Percentiles rank a stretch among this genome's conserved stretches.
Evolutionary conservation across 257 asterid genomes (phyloP).

Genomic region (Avicennia marina): DNA sequence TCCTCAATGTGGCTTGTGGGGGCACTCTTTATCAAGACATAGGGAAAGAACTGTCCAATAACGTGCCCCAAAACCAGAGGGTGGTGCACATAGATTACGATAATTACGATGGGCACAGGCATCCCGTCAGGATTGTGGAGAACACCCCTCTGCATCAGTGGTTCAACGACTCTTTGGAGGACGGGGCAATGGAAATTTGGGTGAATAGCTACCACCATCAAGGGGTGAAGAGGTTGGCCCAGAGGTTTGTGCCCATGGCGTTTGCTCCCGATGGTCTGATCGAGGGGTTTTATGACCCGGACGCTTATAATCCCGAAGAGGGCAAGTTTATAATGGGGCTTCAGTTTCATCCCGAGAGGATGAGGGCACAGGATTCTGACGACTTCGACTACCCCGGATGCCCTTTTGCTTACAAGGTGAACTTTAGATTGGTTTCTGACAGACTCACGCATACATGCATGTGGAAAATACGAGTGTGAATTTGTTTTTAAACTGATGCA

Average conservation of each 20-base stretch:
- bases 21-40: constrained; percentile 87
- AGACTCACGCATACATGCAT: too few relatives aligned
- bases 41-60: constrained; percentile 44
- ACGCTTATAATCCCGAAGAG: constrained; percentile 69
- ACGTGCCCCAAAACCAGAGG: constrained; percentile 6
- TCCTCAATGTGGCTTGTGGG: constrained; percentile 87
- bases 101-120: constrained; percentile 75
- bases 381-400: constrained; percentile 88
- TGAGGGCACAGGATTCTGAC: constrained; percentile 52
- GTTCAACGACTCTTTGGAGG: constrained; percentile 60
- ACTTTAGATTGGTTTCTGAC: too few relatives aligned
- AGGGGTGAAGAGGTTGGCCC: constrained; percentile 79
- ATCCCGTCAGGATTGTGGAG: constrained; percentile 42
- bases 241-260: constrained; percentile 82
- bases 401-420: constrained; percentile 62
- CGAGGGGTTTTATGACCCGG: constrained; percentile 88
- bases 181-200: constrained; percentile 41
- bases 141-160: constrained; percentile 67
- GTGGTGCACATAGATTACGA: constrained; percentile 71
- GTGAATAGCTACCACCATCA: constrained; percentile 95
- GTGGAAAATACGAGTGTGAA: too few relatives aligned
- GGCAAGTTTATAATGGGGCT: constrained; percentile 94
- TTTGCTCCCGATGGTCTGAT: constrained; percentile 81
- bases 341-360: constrained; percentile 92
- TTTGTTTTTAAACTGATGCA: too few relatives aligned